These are phyloP conservation scores for Diaporthe humulicola DNA, from an alignment of 2,329 filamentous ascomycete genomes.

Conservation along the genomic window DNA sequence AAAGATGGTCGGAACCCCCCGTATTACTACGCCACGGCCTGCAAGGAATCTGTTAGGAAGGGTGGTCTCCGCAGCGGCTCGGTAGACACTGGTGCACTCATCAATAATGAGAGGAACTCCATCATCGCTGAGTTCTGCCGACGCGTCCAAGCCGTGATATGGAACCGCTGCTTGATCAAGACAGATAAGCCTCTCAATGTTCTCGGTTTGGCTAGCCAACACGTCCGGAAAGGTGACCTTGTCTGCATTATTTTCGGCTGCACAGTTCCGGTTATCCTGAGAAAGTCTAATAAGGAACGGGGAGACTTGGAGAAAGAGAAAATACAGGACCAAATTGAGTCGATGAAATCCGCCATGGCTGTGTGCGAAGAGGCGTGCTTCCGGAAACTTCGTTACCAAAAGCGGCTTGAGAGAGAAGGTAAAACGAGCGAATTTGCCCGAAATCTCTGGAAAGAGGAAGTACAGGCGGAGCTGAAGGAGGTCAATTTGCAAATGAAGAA, in stretches of 20 bases:
- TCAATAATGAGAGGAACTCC: constrained; percentile 46
- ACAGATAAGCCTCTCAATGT: constrained; percentile 31
- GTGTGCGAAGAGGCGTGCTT: constrained; percentile 13
- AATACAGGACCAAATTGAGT: not conserved
- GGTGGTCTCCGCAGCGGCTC: constrained; percentile 43
- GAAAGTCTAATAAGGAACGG: not conserved
- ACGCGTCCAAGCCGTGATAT: constrained; percentile 46
- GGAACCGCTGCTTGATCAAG: constrained; percentile 45
- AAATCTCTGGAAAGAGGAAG: not conserved
- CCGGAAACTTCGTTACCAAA: not conserved
- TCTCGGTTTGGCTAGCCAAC: constrained; percentile 37
- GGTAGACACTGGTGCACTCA: constrained; percentile 43
- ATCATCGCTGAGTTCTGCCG: constrained; percentile 47
- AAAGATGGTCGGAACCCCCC: constrained; percentile 44
- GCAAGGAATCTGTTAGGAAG: constrained; percentile 44
- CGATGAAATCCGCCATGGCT: not conserved
- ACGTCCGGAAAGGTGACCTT: constrained; percentile 40
- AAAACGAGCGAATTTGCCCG: not conserved
- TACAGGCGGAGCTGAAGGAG: not conserved
- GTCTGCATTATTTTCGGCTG: constrained; percentile 45
- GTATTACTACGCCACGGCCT: constrained; percentile 45
- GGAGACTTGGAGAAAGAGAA: not conserved
- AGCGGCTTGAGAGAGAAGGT: not conserved
- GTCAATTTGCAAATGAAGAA: not conserved
- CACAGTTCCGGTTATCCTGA: constrained; percentile 44